These are phyloP conservation scores for Scutellaria baicalensis DNA, from an alignment of 257 asterid genomes.

Conservation along the genomic window DNA sequence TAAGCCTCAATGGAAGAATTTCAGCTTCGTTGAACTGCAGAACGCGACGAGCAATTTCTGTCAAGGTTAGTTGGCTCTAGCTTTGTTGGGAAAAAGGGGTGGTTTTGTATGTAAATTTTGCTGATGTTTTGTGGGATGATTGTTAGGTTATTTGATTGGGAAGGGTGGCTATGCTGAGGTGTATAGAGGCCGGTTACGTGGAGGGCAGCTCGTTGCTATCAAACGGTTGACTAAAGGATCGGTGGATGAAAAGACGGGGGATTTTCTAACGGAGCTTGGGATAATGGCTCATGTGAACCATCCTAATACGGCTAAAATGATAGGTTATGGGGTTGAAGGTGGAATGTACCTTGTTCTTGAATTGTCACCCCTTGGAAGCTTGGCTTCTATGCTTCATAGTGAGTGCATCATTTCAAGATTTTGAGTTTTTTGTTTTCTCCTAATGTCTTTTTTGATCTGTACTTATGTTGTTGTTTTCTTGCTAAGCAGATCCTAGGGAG, in stretches of 20 bases:
- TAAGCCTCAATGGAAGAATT: constrained; percentile 89
- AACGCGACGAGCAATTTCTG: constrained; percentile 64
- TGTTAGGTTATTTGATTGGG: constrained; percentile 64
- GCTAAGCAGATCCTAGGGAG: constrained; percentile 49
- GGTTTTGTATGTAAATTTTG: not conserved
- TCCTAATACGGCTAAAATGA: constrained; percentile 86
- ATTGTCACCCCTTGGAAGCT: constrained; percentile 89
- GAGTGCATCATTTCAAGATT: constrained; percentile 23
- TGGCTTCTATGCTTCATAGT: constrained; percentile 91
- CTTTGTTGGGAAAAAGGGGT: not conserved
- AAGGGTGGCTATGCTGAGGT: constrained; percentile 97
- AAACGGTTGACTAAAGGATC: constrained; percentile 64
- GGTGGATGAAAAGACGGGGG: constrained; percentile 59
- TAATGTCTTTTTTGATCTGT: not conserved
- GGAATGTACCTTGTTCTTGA: constrained; percentile 90
- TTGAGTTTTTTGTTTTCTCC: not conserved
- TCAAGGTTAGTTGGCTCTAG: constrained; percentile 49
- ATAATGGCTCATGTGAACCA: constrained; percentile 95
- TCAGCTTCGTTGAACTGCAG: constrained; percentile 61
- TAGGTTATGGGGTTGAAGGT: constrained; percentile 92
- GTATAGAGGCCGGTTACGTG: constrained; percentile 60
- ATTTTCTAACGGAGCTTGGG: constrained; percentile 85
- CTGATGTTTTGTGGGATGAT: not conserved
- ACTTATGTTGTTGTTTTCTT: not conserved
- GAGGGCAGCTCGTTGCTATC: constrained; percentile 74